These are phyloP conservation scores for Domatiomyces globalis DNA, from an alignment of 2,329 filamentous ascomycete genomes.

Conservation along the genomic window DNA sequence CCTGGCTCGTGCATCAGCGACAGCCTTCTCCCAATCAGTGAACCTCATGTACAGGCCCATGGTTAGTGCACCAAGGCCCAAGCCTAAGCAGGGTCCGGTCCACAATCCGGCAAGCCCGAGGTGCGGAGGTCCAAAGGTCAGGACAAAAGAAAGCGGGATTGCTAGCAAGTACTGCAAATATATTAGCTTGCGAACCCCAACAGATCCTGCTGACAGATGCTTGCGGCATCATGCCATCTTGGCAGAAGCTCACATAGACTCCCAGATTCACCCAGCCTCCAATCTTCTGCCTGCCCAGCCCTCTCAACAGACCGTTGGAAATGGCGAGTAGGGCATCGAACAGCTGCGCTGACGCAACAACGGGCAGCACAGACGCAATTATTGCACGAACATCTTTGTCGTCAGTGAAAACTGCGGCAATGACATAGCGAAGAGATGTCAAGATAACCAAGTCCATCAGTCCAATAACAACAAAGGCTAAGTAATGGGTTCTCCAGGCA, in stretches of 20 bases:
- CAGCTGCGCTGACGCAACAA: conserved; percentile 66
- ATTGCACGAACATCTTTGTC: conserved; percentile 49
- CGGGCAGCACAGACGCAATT: conserved; percentile 50
- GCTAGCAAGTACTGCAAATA: conserved; percentile 48
- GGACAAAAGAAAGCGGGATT: conserved; percentile 56
- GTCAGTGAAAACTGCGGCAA: conserved; percentile 55
- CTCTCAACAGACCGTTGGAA: conserved; percentile 62
- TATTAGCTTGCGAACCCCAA: not conserved
- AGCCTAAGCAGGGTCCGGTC: conserved; percentile 45
- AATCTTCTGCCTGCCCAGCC: conserved; percentile 65
- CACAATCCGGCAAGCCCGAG: conserved; percentile 64
- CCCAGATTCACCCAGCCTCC: conserved; percentile 67
- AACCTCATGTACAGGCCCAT: conserved; percentile 53
- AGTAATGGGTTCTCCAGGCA: conserved; percentile 54
- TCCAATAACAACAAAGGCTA: conserved; percentile 48
- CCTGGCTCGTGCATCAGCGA: conserved; percentile 33
- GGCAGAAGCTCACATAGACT: conserved; percentile 37
- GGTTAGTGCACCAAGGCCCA: conserved; percentile 63
- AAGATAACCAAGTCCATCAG: conserved; percentile 56
- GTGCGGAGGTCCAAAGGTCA: conserved; percentile 50
- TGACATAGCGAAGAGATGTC: conserved; percentile 46
- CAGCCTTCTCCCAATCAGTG: conserved; percentile 37
- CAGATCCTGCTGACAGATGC: not conserved
- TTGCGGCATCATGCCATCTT: no score
- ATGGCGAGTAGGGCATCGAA: conserved; percentile 61